These are phyloP conservation scores for Juncus inflexus DNA, from an alignment of 176 grass and related monocot species.

Conservation along the genomic window DNA sequence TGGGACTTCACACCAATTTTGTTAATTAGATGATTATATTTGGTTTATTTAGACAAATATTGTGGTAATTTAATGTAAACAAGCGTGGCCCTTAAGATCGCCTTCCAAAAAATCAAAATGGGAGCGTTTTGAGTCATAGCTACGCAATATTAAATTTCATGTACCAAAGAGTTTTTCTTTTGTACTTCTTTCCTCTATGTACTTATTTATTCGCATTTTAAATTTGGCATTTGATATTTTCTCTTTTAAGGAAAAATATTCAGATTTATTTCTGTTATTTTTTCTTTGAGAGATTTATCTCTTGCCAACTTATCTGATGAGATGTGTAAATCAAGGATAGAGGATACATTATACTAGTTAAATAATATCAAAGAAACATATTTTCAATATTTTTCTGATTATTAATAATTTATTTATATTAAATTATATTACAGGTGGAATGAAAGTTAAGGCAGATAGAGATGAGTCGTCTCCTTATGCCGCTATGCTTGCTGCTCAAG, in stretches of 20 bases:
- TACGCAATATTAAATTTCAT: slow-evolving; percentile 45
- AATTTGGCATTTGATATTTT: slow-evolving; percentile 22
- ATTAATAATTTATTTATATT: no score
- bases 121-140: slow-evolving; percentile 89
- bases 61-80: not conserved
- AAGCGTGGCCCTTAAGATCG: slow-evolving; percentile 77
- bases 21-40: not conserved
- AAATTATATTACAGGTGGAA: slow-evolving; percentile 50
- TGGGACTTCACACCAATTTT: not conserved
- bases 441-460: slow-evolving; percentile 95
- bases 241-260: not conserved
- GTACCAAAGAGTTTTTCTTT: slow-evolving; percentile 61
- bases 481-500: slow-evolving; percentile 91
- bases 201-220: slow-evolving; percentile 10
- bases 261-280: not conserved
- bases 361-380: no score
- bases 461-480: slow-evolving; percentile 87
- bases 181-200: slow-evolving; percentile 34
- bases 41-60: not conserved
- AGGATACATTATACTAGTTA: slow-evolving; percentile 1
- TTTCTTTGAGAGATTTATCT: slow-evolving; percentile 1
- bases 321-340: slow-evolving; percentile 11
- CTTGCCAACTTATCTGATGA: slow-evolving; percentile 11
- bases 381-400: no score
- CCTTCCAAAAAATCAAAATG: slow-evolving; percentile 49